phyloP scores from a whole-genome alignment of 306 rosid genomes.

The Senna tora region DNA sequence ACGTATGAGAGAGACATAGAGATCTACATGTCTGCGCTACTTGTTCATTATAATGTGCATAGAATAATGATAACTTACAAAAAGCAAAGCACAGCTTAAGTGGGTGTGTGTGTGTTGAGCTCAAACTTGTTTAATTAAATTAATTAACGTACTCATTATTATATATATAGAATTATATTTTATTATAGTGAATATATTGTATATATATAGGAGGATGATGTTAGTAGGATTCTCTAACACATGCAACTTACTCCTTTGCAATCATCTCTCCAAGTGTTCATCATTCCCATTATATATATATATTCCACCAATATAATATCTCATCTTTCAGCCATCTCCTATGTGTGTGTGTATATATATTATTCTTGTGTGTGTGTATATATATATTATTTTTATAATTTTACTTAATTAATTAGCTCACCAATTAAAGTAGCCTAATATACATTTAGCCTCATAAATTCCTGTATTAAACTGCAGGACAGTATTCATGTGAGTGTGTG shows the following conservation, averaged over 20 bases:
- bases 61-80: slow-evolving; percentile 36
- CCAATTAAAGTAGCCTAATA: slow-evolving; percentile 25
- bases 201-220: slow-evolving; percentile 49
- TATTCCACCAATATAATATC: slow-evolving; percentile 49
- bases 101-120: slow-evolving; percentile 38
- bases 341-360: too few species aligned
- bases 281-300: too few species aligned
- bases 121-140: slow-evolving; percentile 8
- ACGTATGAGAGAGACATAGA: slow-evolving; percentile 40
- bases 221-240: slow-evolving; percentile 76
- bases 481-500: too few species aligned
- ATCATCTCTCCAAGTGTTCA: slow-evolving; percentile 78
- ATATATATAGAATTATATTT: neutral
- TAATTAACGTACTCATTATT: neutral
- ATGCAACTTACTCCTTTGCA: slow-evolving; percentile 73
- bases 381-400: too few species aligned
- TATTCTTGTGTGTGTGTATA: too few species aligned
- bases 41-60: slow-evolving; percentile 42
- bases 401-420: slow-evolving; percentile 13
- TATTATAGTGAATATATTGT: neutral
- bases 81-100: slow-evolving; percentile 45
- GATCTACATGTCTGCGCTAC: slow-evolving; percentile 40
- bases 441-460: slow-evolving; percentile 25
- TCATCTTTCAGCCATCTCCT: slow-evolving; percentile 25
- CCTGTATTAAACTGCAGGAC: neutral